Evolutionary conservation across 2,329 filamentous ascomycete genomes (phyloP).

Genomic region (Exophiala bonariae): DNA sequence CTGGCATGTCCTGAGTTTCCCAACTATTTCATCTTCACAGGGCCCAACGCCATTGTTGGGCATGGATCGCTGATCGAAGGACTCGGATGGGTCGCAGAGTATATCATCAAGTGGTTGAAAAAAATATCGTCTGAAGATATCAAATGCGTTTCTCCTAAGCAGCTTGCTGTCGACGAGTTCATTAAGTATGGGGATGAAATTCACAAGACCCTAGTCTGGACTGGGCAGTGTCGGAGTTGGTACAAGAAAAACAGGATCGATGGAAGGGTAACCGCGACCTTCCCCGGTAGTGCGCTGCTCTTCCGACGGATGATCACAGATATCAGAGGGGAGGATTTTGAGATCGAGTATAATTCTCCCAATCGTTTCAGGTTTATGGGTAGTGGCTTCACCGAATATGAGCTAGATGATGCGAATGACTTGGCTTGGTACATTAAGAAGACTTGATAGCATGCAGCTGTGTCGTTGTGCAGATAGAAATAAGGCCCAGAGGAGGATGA

Average conservation of each 20-base stretch:
- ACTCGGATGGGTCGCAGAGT: conserved; percentile 30
- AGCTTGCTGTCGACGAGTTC: conserved; percentile 50
- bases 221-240: conserved; percentile 39
- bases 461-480: not conserved
- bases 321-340: conserved; percentile 30
- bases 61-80: conserved; percentile 30
- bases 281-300: conserved; percentile 43
- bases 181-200: conserved; percentile 49
- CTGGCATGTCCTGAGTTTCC: conserved; percentile 47
- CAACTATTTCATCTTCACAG: conserved; percentile 34
- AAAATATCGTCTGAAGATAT: conserved; percentile 36
- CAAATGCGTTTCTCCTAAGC: conserved; percentile 39
- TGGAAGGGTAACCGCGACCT: conserved; percentile 48
- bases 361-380: conserved; percentile 53
- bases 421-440: conserved; percentile 30
- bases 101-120: conserved; percentile 32
- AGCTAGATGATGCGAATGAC: conserved; percentile 30
- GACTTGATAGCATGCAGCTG: too few species aligned
- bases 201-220: conserved; percentile 49
- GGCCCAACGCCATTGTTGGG: conserved; percentile 28
- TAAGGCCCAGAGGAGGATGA: too few species aligned
- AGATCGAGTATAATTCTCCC: conserved; percentile 42
- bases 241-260: conserved; percentile 50
- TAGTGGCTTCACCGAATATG: conserved; percentile 45
- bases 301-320: conserved; percentile 38